phyloP scores from a whole-genome alignment of 2,329 filamentous ascomycete species.

The Trichoderma sp. region DNA sequence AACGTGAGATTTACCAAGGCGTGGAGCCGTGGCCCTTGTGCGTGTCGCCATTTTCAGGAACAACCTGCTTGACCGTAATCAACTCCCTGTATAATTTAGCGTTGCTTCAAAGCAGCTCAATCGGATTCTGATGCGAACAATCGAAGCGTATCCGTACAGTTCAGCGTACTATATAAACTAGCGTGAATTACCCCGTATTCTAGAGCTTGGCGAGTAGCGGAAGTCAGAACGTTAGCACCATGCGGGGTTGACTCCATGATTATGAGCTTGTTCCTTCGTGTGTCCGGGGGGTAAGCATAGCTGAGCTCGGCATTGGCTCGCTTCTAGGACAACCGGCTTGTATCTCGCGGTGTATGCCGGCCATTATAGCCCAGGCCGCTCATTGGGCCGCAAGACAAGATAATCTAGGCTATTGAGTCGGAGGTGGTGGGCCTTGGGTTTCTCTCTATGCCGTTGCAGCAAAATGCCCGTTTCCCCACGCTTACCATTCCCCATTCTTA shows the following conservation, averaged over 20 bases:
- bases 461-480: conserved; percentile 6
- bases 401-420: conserved; percentile 14
- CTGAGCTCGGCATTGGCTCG: conserved; percentile 16
- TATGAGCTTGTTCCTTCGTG: conserved; percentile 4
- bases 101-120: not conserved
- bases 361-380: not conserved
- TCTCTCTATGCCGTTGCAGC: not conserved
- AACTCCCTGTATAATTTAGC: not conserved
- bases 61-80: not conserved
- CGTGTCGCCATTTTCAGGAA: not conserved
- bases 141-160: not conserved
- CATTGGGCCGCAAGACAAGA: conserved; percentile 13
- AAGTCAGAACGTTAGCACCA: not conserved
- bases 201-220: not conserved
- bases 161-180: not conserved
- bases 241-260: conserved; percentile 12
- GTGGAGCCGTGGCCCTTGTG: not conserved
- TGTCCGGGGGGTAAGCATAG: not conserved
- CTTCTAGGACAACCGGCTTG: conserved; percentile 1
- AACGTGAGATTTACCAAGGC: too few relatives aligned
- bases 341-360: not conserved
- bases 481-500: not conserved
- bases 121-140: not conserved
- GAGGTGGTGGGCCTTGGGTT: not conserved
- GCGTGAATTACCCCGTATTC: not conserved